Conservation (phyloP, 2,329 filamentous ascomycete species). For the Xylariomycetidae sp. region DNA sequence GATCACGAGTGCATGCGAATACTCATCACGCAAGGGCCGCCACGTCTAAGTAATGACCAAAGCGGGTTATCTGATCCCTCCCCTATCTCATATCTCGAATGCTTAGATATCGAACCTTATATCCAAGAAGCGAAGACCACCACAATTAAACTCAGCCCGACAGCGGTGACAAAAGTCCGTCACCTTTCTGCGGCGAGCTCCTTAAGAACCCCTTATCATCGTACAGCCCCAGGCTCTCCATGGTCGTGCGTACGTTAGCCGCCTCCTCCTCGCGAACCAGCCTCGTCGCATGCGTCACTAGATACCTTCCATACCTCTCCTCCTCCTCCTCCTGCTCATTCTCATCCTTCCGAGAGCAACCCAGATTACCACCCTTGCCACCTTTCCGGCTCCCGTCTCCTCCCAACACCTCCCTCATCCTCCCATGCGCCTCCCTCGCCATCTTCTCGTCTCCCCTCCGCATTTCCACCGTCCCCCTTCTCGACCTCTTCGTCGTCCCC, state of each 20-base stretch:
- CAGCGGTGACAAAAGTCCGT: background rate
- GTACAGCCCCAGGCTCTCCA: slow-evolving; percentile 19
- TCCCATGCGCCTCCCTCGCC: slow-evolving; percentile 1
- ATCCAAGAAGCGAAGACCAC: too few species aligned
- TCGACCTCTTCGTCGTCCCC: slow-evolving; percentile 10
- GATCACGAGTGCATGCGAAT: too few species aligned
- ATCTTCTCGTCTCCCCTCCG: slow-evolving; percentile 11
- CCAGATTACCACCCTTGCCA: background rate
- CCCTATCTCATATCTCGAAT: too few species aligned
- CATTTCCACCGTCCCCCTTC: slow-evolving; percentile 15
- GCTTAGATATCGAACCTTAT: too few species aligned
- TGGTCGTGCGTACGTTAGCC: slow-evolving; percentile 6
- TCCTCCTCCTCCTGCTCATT: background rate
- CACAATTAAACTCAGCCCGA: too few species aligned
- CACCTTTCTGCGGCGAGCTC: slow-evolving; percentile 9
- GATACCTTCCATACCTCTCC: slow-evolving; percentile 1
- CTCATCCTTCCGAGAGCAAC: background rate
- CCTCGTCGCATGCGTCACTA: slow-evolving; percentile 11
- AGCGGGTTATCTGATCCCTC: too few species aligned
- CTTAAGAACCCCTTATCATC: slow-evolving; percentile 21
- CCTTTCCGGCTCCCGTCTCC: slow-evolving; percentile 4
- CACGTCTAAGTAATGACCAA: too few species aligned
- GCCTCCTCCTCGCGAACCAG: slow-evolving; percentile 9
- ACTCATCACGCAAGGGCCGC: too few species aligned
- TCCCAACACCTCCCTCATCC: slow-evolving; percentile 7